Base-by-base conservation (phyloP, 2,329 filamentous ascomycete genomes). In the Fusarium haematococcum region DNA sequence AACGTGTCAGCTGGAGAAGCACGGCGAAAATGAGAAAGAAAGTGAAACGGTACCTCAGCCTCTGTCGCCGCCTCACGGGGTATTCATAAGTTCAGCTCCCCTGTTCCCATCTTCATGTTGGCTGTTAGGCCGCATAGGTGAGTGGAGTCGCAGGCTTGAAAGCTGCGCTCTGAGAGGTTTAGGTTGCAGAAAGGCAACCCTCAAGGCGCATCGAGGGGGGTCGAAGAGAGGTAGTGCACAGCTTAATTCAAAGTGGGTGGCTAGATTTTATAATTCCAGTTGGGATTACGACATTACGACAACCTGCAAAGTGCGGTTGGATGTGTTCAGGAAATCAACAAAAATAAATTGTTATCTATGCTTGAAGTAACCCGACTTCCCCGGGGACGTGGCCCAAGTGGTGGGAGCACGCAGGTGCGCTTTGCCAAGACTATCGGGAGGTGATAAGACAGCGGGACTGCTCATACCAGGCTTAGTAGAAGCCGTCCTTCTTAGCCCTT, bases 21-120 rank as follows among this genome's bases (percentile, higher is more conserved):
- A 16, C 20, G 6, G 13, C 14, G 13, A 14, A 45, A 7, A 25
- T 45, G 43, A 25, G 20, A 14, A 45, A 45, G 43, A 25, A 45
- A 7, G 9, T 9, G 2, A 25, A 25, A 2, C 1, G 13, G 43
- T 2, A 7, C 4, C 7, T n/a, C n/a, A n/a, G n/a, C n/a, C n/a
- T n/a, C n/a, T n/a, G n/a, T n/a, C n/a, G n/a, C n/a, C n/a, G n/a
- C n/a, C n/a, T n/a, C n/a, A n/a, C 2, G 2, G 13, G 20, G 13
- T 45, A 45, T 25, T 45, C 20, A 25, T 45, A 45, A 20, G 43
- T 45, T 8, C 43, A 25, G 7, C 13, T 45, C 20, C 43, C 43
- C 7, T 25, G 43, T 25, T 16, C 20, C 20, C 7, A 25, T 14
- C 20, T 23, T 45, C 6, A 8, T 6, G 4, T 45, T 25, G 13